These are phyloP conservation scores for Syncephalastrum sp. DNA, from an alignment of 371 early-diverging fungal species.

Conservation along the genomic window DNA sequence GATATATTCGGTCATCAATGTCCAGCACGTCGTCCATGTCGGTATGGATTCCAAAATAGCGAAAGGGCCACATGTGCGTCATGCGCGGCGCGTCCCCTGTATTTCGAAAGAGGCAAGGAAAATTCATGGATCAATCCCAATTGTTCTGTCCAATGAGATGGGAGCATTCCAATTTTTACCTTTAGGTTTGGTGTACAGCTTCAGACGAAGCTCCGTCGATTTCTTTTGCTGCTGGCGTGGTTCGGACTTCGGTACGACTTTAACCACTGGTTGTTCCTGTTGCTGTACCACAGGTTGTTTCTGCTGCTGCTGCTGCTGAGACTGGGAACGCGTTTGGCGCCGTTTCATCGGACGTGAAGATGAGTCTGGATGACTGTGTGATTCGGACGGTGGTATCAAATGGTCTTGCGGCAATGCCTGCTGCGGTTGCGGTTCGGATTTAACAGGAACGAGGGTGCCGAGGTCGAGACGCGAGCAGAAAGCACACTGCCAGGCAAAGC, in stretches of 20 bases:
- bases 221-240: slow-evolving; percentile 3
- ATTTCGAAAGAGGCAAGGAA: no score
- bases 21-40: slow-evolving; percentile 69
- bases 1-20: slow-evolving; percentile 77
- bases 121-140: no score
- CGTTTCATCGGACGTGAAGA: slow-evolving; percentile 8
- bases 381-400: neutral
- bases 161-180: no score
- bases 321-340: slow-evolving; percentile 8
- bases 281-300: slow-evolving; percentile 6
- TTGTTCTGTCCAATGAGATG: no score
- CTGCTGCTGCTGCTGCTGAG: slow-evolving; percentile 14
- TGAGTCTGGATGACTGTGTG: slow-evolving; percentile 5
- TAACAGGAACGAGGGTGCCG: neutral
- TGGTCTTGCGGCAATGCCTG: neutral
- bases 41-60: slow-evolving; percentile 82
- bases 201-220: no score
- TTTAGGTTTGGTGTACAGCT: no score
- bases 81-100: slow-evolving; percentile 18
- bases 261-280: slow-evolving; percentile 9
- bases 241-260: slow-evolving; percentile 8
- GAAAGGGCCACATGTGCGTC: slow-evolving; percentile 81
- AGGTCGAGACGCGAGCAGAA: slow-evolving; percentile 49
- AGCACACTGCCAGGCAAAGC: slow-evolving; percentile 83
- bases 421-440: neutral